These are phyloP conservation scores for Chaetomiaceae sp. DNA, from an alignment of 2,329 filamentous ascomycete species.

Conservation along the genomic window DNA sequence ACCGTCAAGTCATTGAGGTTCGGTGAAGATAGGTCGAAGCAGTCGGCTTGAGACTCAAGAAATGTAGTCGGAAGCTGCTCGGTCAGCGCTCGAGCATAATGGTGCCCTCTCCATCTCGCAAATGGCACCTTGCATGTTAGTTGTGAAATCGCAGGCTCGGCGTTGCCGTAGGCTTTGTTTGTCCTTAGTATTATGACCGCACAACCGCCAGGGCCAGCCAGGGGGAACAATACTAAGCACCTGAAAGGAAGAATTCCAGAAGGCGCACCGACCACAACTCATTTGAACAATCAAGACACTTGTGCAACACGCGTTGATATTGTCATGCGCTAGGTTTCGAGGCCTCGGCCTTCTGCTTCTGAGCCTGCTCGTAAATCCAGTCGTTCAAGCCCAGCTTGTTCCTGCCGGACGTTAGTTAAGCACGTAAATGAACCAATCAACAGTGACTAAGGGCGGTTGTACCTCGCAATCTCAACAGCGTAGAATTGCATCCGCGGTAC, in stretches of 20 bases:
- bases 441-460: neutral
- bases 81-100: neutral
- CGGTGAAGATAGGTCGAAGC: neutral
- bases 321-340: slow-evolving; percentile 17
- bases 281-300: slow-evolving; percentile 2
- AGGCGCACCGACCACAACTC: slow-evolving; percentile 3
- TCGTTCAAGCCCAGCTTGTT: slow-evolving; percentile 90
- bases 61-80: neutral
- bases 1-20: neutral
- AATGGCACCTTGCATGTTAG: no score
- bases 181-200: slow-evolving; percentile 21
- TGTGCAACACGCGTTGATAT: neutral
- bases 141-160: slow-evolving; percentile 3
- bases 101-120: neutral
- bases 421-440: neutral
- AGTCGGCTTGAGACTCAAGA: neutral
- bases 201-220: neutral
- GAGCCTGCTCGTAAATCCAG: slow-evolving; percentile 86
- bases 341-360: slow-evolving; percentile 47
- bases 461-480: slow-evolving; percentile 45
- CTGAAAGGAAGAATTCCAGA: slow-evolving; percentile 12
- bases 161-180: slow-evolving; percentile 16
- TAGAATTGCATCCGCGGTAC: slow-evolving; percentile 54
- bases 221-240: slow-evolving; percentile 21
- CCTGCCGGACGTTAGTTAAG: slow-evolving; percentile 55